A percentile compares a stretch with the other conserved stretches of the same genome.
phyloP scores from a whole-genome alignment of 331 rosid genomes.

The Malus hybrid region DNA sequence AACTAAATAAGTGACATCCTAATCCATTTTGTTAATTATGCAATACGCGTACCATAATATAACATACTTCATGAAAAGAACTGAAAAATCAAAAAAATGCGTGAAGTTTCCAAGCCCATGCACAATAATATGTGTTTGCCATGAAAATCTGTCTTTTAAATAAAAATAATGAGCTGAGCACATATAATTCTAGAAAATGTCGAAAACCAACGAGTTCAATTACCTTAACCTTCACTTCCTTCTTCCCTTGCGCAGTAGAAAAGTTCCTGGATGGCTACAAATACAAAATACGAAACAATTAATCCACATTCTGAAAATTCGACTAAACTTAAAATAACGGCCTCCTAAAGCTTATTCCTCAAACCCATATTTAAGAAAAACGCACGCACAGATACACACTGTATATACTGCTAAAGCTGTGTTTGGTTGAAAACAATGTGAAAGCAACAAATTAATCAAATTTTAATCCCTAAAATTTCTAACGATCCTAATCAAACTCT shows the following conservation, averaged over 20 bases:
- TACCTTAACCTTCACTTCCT: slow-evolving; percentile 61
- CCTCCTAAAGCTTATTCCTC: not conserved
- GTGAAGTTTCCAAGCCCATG: not conserved
- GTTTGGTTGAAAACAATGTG: not conserved
- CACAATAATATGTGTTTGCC: not conserved
- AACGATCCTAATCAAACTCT: not conserved
- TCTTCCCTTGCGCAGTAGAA: slow-evolving; percentile 44
- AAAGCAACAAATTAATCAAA: not conserved
- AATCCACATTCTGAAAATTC: slow-evolving; percentile 3
- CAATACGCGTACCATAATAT: too few relatives aligned
- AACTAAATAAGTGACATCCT: not conserved
- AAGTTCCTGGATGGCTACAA: slow-evolving; percentile 61
- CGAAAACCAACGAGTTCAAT: slow-evolving; percentile 3
- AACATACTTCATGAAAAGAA: too few relatives aligned
- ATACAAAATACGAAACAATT: slow-evolving; percentile 12
- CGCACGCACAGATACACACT: not conserved
- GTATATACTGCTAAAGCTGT: not conserved
- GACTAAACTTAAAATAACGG: not conserved
- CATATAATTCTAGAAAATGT: not conserved
- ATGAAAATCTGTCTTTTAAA: not conserved
- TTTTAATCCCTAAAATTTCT: not conserved
- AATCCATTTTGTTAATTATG: too few relatives aligned
- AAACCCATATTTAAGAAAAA: not conserved
- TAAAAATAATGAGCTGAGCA: not conserved
- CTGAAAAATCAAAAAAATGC: not conserved